These are phyloP conservation scores for Nitzschia sp. DNA, from an alignment of 108 stramenopile genomes.

Conservation along the genomic window DNA sequence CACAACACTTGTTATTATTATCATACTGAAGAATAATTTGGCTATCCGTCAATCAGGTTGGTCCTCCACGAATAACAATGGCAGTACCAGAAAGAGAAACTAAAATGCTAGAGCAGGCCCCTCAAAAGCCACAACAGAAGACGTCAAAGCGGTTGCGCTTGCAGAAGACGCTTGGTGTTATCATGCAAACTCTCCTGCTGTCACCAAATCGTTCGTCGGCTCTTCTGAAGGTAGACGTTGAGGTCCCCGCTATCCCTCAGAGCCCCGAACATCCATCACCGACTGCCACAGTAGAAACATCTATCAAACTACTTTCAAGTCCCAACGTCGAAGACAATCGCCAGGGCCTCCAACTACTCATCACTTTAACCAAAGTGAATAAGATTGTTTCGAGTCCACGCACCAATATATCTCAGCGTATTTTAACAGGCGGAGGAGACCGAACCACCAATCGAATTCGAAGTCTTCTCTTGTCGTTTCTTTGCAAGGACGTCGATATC, in stretches of 20 bases:
- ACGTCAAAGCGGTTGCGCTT: too few relatives aligned
- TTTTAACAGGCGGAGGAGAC: not conserved
- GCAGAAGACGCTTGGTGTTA: not conserved
- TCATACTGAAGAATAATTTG: too few relatives aligned
- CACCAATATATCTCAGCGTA: not conserved
- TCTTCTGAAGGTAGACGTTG: slow-evolving; percentile 94
- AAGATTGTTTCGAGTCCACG: not conserved
- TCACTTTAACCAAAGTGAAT: not conserved
- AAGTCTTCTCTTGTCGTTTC: not conserved
- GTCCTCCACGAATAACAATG: too few relatives aligned
- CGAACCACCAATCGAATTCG: not conserved
- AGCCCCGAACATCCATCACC: slow-evolving; percentile 55
- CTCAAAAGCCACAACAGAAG: too few relatives aligned
- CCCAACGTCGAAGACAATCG: not conserved
- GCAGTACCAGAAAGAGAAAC: too few relatives aligned
- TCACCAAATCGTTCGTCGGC: too few relatives aligned
- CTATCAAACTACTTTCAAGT: slow-evolving; percentile 2
- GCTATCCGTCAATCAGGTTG: too few relatives aligned
- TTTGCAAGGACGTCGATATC: not conserved
- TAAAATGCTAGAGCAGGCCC: too few relatives aligned
- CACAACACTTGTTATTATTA: too few relatives aligned
- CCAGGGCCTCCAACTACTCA: slow-evolving; percentile 7
- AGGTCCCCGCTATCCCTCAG: slow-evolving; percentile 97
- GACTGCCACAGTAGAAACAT: not conserved
- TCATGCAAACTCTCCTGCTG: not conserved